Evolutionary conservation across 192 early-diverging fungal species (phyloP), one percentile per base, ranked within the genome.

Genomic region (Thamnidium elegans): DNA sequence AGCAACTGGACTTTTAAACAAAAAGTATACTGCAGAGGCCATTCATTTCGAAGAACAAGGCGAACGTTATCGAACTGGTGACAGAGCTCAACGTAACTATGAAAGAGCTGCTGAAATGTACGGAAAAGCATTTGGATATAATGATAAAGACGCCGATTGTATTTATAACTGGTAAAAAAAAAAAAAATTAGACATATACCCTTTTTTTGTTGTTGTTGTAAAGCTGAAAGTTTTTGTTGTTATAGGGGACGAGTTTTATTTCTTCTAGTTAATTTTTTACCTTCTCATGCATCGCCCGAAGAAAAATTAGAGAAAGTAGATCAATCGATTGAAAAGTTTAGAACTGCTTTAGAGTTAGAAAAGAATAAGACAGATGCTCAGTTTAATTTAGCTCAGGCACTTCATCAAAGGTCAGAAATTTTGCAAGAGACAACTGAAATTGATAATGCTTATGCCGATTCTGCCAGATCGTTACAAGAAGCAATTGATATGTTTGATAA

Each of bases 351-450:
- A 6, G 51, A 20, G 15, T 62, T 84, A 8, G 79, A 84, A 53
- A 59, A 62, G 3, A 69, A 74, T 50, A 87, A 89, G 54, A 77
- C 84, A 4, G 89, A 91, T 60, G 75, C 75, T 0, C 72, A 86
- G 42, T 90, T 88, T 67, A 91, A 90, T 58, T 71, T 89, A 36
- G 86, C 81, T 6, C 88, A 89, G 68, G 88, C 88, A 0, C 52
- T 89, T 43, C 73, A 79, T 21, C 79, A 81, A 10, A 69, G 74
- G 19, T 81, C 87, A 1, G 86, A 89, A 59, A 63, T 83, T 10
- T 60, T 78, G 39, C 72, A 79, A 61, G 79, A 79, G 36, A 65
- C 78, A 17, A 73, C 73, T 21, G 84, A 78, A 11, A 74, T 80
- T 10, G 79, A 79, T 34, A 79, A 80, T 19, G 77, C 72, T 9